Evolutionary conservation across 352 stramenopile species (phyloP).

Genomic region (Pythium aristosporum): DNA sequence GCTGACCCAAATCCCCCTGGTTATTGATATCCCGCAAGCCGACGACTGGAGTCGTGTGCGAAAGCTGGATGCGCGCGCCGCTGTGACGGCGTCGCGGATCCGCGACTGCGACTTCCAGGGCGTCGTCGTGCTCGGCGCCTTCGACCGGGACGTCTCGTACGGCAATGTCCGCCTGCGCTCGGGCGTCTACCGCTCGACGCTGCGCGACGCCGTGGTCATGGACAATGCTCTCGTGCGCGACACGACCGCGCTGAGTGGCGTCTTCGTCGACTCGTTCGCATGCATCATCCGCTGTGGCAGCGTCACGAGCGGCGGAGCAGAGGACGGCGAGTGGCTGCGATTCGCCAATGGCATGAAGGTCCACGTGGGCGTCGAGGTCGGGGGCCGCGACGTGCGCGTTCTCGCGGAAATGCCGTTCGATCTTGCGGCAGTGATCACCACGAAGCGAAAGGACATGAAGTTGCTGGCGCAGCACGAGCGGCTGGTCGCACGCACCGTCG

Average conservation of each 20-base stretch:
- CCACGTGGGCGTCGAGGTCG: slow-evolving; percentile 82
- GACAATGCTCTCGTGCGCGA: slow-evolving; percentile 77
- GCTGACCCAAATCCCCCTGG: no score
- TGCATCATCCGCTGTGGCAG: slow-evolving; percentile 67
- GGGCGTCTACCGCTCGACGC: slow-evolving; percentile 66
- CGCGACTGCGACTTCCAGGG: slow-evolving; percentile 74
- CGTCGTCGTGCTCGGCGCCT: slow-evolving; percentile 56
- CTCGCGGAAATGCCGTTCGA: slow-evolving; percentile 74
- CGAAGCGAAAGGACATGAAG: slow-evolving; percentile 34
- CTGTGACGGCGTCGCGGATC: slow-evolving; percentile 39
- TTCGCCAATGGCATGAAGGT: slow-evolving; percentile 65
- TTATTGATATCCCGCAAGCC: slow-evolving; percentile 36
- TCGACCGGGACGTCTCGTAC: slow-evolving; percentile 39
- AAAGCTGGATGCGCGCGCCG: slow-evolving; percentile 33
- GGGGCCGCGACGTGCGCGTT: slow-evolving; percentile 65
- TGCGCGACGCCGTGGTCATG: slow-evolving; percentile 61
- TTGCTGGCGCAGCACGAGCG: slow-evolving; percentile 49
- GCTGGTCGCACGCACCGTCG: slow-evolving; percentile 56
- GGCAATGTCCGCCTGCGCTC: slow-evolving; percentile 42
- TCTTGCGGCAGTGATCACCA: slow-evolving; percentile 43
- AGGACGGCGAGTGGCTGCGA: background rate
- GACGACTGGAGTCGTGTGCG: slow-evolving; percentile 58
- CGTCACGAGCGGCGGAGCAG: slow-evolving; percentile 37
- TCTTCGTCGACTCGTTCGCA: slow-evolving; percentile 47
- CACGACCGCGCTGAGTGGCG: slow-evolving; percentile 50